A percentile compares a stretch with the other conserved stretches of the same genome.
Conservation (phyloP, 345 rosid genomes). For the Eucalyptus camaldulensis region DNA sequence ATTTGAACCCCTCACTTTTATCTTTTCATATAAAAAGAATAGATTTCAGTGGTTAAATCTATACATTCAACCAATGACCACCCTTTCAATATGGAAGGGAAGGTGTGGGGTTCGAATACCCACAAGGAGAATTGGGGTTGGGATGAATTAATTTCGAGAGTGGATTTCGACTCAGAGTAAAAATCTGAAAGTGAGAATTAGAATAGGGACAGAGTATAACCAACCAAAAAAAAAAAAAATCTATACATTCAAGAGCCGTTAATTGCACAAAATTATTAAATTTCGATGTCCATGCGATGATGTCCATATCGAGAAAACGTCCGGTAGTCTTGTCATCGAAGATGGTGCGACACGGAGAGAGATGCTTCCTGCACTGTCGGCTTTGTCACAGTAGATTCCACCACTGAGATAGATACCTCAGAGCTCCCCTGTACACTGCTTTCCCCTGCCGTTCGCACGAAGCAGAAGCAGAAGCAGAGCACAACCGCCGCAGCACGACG, state of each 20-base stretch:
- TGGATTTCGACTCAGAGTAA: too few species aligned
- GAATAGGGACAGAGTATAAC: too few species aligned
- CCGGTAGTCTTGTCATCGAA: neutral
- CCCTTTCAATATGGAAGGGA: too few species aligned
- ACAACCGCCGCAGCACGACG: neutral
- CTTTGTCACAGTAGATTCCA: neutral
- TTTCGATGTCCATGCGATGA: neutral
- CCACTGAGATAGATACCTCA: neutral
- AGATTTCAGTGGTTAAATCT: too few species aligned
- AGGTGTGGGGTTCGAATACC: too few species aligned
- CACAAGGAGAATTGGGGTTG: too few species aligned
- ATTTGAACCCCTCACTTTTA: accelerated
- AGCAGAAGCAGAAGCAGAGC: neutral
- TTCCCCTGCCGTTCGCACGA: neutral
- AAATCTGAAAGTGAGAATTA: too few species aligned
- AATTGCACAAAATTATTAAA: neutral
- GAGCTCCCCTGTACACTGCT: neutral
- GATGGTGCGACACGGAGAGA: neutral
- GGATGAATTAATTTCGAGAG: too few species aligned
- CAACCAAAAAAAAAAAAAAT: too few species aligned
- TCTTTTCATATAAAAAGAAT: too few species aligned
- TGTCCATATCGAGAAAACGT: neutral
- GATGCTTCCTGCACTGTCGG: neutral
- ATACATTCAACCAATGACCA: too few species aligned
- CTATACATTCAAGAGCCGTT: accelerated